Evolutionary conservation across 495 filamentous ascomycete species (phyloP), one percentile per base, ranked within the genome.

Genomic region (Glonium stellatum): DNA sequence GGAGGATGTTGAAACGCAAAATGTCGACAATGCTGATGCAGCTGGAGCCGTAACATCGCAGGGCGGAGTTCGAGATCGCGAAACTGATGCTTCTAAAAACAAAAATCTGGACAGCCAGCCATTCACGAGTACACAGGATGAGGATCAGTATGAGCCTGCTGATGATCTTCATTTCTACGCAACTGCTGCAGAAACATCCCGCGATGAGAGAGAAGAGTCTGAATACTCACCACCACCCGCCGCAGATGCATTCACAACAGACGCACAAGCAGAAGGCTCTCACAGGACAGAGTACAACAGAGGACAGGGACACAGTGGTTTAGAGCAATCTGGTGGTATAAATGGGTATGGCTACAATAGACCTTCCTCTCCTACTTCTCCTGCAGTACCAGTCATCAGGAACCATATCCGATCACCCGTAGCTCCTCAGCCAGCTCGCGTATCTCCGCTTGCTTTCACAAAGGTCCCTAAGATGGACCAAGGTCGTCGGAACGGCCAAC

Each of bases 371-470:
- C 48, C 48, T 25, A 50, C 48, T 51, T 27, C 19, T 51, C 27
- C 27, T 31, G 48, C 75, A 49, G 75, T 80, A 36, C 78, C 73
- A 50, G 72, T 85, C 37, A 71, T 84, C 56, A 76, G 76, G 59
- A 86, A 84, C 64, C 80, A 84, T 64, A 84, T 85, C 54, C 80
- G 76, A 12, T 87, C 87, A 18, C 89, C 90, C 25, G 75, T 87
- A 63, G 90, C 90, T 49, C 90, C 90, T 39, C 88, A 89, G 59
- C 90, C 90, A 34, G 84, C 86, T 35, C 83, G 88, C 63, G 86
- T 93, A 21, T 91, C 90, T 19, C 88, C 88, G 9, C 70, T 93
- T 49, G 84, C 87, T 22, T 78, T 79, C 27, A 75, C 83, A 46
- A 87, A 85, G 67, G 77, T 77, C 41, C 80, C 82, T 27, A 77